Conservation (phyloP, 768 basidiomycete species). For the Psilocybe sp. region DNA sequence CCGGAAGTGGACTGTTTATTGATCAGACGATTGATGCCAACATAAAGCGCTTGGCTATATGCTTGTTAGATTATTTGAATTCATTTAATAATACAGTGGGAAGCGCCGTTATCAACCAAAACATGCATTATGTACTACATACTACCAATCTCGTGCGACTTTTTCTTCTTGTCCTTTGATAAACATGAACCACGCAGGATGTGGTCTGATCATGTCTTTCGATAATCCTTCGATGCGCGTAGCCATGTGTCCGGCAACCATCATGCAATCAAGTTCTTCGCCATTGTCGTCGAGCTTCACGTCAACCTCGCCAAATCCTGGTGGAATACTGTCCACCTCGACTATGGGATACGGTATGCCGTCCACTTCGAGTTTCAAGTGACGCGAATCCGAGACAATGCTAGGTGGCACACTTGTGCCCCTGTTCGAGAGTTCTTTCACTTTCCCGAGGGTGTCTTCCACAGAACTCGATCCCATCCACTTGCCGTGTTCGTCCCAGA, state of each 20-base stretch:
- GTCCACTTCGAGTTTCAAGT: conserved; percentile 4
- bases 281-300: conserved; percentile 20
- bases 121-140: no score
- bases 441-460: neutral
- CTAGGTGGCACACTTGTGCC: no score
- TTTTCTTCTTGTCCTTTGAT: conserved; percentile 4
- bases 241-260: conserved; percentile 21
- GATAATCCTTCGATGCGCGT: conserved; percentile 4
- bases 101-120: no score
- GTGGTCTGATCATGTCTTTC: conserved; percentile 15
- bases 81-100: no score
- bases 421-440: neutral
- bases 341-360: conserved; percentile 6
- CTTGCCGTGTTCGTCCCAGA: conserved; percentile 13
- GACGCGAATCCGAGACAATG: no score
- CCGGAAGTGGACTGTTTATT: no score
- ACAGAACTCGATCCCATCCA: conserved; percentile 9
- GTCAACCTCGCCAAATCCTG: conserved; percentile 20
- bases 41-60: no score
- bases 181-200: conserved; percentile 21
- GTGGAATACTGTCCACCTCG: conserved; percentile 8
- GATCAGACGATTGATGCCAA: no score
- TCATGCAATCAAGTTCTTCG: conserved; percentile 13
- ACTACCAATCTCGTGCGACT: no score
- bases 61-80: no score